These are phyloP conservation scores for Emergomyces pasteurianus DNA, from an alignment of 2,329 filamentous ascomycete genomes.

Conservation along the genomic window DNA sequence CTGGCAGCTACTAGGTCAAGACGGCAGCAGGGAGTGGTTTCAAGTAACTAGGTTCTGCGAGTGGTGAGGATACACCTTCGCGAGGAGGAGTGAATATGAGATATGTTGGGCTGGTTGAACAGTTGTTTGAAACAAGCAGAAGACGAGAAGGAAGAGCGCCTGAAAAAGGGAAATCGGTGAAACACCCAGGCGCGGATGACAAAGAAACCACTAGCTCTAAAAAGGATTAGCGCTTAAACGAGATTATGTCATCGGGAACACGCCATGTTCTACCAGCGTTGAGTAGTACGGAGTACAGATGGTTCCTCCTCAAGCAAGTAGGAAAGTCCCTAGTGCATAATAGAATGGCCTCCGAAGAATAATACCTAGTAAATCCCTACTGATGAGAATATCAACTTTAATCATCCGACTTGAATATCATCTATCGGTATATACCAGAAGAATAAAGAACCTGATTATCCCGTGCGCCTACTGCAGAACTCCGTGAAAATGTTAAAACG, in stretches of 20 bases:
- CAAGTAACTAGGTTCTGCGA: neutral
- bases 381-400: neutral
- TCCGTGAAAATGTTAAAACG: neutral
- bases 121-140: slow-evolving; percentile 3
- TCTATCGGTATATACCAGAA: neutral
- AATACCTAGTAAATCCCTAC: neutral
- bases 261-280: too few relatives aligned
- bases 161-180: neutral
- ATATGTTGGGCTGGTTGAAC: neutral
- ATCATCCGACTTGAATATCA: neutral
- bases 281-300: too few relatives aligned
- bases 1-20: neutral
- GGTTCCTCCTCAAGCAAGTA: neutral
- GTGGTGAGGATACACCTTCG: neutral
- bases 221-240: neutral
- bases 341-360: neutral
- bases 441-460: neutral
- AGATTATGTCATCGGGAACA: neutral
- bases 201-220: neutral
- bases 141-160: neutral
- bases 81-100: neutral
- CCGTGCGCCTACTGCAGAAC: neutral
- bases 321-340: neutral
- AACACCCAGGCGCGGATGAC: neutral
- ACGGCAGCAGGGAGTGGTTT: neutral